Evolutionary conservation across 2,329 filamentous ascomycete species (phyloP), one percentile per base, ranked within the genome.

Genomic region (Endocalyx cinctus): DNA sequence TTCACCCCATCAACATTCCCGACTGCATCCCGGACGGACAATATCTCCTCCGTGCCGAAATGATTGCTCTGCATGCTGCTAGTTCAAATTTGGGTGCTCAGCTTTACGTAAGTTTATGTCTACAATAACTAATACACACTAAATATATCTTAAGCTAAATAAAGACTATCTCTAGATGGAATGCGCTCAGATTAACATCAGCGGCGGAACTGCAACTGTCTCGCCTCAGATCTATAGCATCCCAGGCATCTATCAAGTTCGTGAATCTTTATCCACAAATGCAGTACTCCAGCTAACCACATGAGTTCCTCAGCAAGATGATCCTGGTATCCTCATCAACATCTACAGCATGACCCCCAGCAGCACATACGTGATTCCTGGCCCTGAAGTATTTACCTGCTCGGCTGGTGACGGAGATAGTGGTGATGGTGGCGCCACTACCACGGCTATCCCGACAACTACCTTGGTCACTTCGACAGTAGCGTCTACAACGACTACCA

Each of bases 11-110:
- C 38, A 64, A 59, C 30, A 73, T 80, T 34, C 76, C 75, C 4
- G 42, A 54, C 17, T 67, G 66, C 39, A 63, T 80, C 25, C 64
- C 63, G 10, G 55, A 72, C 7, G 77, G 77, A 19, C 67, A 77
- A 46, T 79, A 79, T 50, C 68, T 79, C 27, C 64, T 78, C 15
- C 69, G 76, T 19, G 72, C 74, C 31, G 75, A 79, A 57, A 66
- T 78, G 52, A 70, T 79, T 33, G 74, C 74, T 10, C 64, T 79
- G 5, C 74, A 79, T 57, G 58, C 49, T 8, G 66, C 66, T 8
- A 37, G 50, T 22, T 63, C 57, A 39, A 58, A 61, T 35, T 53
- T 59, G 8, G 67, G 67, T 5, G 67, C 67, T 6, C 68, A 73
- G 44, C 59, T 72, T 34, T 67, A 68, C 38, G 55, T 59, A 43